phyloP scores from a whole-genome alignment of 2,329 filamentous ascomycete species.

The Fusarium continuum region DNA sequence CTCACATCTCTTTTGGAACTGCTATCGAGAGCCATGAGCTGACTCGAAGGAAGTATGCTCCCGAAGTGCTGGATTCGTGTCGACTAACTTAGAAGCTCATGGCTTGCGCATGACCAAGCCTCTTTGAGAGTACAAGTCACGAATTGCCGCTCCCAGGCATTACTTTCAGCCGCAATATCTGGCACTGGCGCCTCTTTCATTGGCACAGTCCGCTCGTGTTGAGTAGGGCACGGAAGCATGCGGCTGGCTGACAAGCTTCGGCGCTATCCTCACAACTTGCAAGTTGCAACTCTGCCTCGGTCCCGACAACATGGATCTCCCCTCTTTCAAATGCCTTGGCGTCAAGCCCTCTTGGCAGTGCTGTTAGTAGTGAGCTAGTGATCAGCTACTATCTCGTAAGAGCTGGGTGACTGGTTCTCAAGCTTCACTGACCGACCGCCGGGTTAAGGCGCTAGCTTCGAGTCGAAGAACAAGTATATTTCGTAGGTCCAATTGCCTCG shows the following conservation, averaged over 20 bases:
- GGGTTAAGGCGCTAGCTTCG: constrained; percentile 3
- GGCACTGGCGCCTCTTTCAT: neutral
- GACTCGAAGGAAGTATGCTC: constrained; percentile 12
- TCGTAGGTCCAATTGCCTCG: constrained; percentile 12
- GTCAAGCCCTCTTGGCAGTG: constrained; percentile 14
- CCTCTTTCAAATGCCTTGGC: constrained; percentile 2
- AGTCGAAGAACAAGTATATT: constrained; percentile 19
- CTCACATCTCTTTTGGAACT: neutral
- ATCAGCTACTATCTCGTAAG: no score
- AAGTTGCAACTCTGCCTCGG: constrained; percentile 1
- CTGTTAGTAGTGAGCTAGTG: neutral
- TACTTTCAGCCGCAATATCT: constrained; percentile 16
- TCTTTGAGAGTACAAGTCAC: constrained; percentile 14
- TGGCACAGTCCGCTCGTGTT: neutral
- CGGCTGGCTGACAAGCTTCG: constrained; percentile 31
- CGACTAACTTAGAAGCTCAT: neutral
- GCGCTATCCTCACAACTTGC: constrained; percentile 4
- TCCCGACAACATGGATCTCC: constrained; percentile 20
- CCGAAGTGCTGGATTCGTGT: neutral
- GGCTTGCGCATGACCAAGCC: constrained; percentile 29
- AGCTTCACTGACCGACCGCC: neutral
- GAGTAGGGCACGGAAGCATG: constrained; percentile 21
- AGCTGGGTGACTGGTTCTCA: constrained; percentile 2
- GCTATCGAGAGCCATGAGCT: neutral
- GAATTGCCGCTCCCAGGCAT: constrained; percentile 7